These are phyloP conservation scores for Saturnispora gosingensis DNA, from an alignment of 805 yeast genomes.

Conservation along the genomic window DNA sequence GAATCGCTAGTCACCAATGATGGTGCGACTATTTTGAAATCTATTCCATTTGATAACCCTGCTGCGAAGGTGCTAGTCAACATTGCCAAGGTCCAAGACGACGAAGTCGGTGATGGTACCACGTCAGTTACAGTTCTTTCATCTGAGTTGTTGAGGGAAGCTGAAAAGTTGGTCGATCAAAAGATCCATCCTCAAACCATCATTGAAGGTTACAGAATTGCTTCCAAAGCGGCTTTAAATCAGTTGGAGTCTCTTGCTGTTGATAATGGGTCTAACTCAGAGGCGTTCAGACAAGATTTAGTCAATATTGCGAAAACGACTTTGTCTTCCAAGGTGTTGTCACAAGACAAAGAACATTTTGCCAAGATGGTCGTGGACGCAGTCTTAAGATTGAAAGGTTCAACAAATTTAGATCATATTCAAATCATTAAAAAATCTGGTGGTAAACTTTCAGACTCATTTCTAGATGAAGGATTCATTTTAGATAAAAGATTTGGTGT, in stretches of 20 bases:
- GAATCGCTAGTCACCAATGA: constrained; percentile 84
- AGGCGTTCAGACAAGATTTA: constrained; percentile 64
- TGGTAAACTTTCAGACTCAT: constrained; percentile 85
- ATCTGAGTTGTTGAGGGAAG: constrained; percentile 88
- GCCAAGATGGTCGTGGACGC: constrained; percentile 92
- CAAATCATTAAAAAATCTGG: constrained; percentile 92
- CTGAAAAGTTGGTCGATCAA: constrained; percentile 83
- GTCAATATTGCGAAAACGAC: constrained; percentile 88
- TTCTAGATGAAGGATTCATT: constrained; percentile 92
- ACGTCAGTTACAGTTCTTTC: constrained; percentile 89
- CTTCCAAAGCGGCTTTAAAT: constrained; percentile 69
- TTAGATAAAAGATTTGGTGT: constrained; percentile 89
- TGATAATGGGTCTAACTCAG: constrained; percentile 53
- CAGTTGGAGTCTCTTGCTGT: constrained; percentile 75
- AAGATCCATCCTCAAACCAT: constrained; percentile 97
- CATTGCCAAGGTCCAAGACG: constrained; percentile 93
- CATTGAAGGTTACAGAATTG: constrained; percentile 90
- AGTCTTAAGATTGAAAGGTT: constrained; percentile 74
- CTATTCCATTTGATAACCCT: constrained; percentile 93
- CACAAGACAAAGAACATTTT: constrained; percentile 91
- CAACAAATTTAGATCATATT: constrained; percentile 82
- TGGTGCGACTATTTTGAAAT: constrained; percentile 93
- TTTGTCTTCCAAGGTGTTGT: constrained; percentile 80
- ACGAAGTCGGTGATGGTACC: constrained; percentile 98
- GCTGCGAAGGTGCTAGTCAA: constrained; percentile 95